Evolutionary conservation across 768 basidiomycete genomes (phyloP).

Genomic region (Suillus variegatus): DNA sequence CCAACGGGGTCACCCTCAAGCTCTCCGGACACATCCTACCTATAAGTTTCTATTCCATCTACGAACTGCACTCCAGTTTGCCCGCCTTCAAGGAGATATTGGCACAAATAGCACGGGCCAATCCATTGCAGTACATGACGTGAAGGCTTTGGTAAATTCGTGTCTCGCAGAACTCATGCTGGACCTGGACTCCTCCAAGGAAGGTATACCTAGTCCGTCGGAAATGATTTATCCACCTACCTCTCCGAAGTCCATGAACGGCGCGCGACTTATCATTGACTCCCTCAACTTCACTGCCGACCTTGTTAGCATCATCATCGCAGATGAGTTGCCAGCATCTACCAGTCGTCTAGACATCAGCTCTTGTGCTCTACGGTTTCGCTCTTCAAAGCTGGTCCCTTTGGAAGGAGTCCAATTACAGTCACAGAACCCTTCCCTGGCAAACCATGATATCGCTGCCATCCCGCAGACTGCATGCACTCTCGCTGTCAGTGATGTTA

Average conservation of each 20-base stretch:
- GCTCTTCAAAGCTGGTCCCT: slow-evolving; percentile 13
- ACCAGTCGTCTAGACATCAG: slow-evolving; percentile 19
- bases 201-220: slow-evolving; percentile 22
- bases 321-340: slow-evolving; percentile 15
- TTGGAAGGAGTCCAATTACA: slow-evolving; percentile 11
- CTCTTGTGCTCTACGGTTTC: slow-evolving; percentile 23
- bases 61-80: slow-evolving; percentile 58
- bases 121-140: slow-evolving; percentile 24
- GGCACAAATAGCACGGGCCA: slow-evolving; percentile 12
- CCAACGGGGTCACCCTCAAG: slow-evolving; percentile 68
- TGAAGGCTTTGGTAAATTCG: slow-evolving; percentile 39
- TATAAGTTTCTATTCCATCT: slow-evolving; percentile 83
- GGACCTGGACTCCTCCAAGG: slow-evolving; percentile 45
- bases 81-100: slow-evolving; percentile 9
- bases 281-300: slow-evolving; percentile 19
- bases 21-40: slow-evolving; percentile 63
- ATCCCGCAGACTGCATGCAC: slow-evolving; percentile 30
- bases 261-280: slow-evolving; percentile 16
- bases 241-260: slow-evolving; percentile 8
- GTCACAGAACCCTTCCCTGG: slow-evolving; percentile 17
- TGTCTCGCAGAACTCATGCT: slow-evolving; percentile 38
- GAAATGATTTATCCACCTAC: slow-evolving; percentile 22
- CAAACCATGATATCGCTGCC: slow-evolving; percentile 6
- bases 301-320: slow-evolving; percentile 1
- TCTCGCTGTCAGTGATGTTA: slow-evolving; percentile 42